A percentile compares a stretch with the other conserved stretches of the same genome.
Evolutionary conservation across 2,329 filamentous ascomycete genomes (phyloP).

Genomic region (Aspergillus uvarum): DNA sequence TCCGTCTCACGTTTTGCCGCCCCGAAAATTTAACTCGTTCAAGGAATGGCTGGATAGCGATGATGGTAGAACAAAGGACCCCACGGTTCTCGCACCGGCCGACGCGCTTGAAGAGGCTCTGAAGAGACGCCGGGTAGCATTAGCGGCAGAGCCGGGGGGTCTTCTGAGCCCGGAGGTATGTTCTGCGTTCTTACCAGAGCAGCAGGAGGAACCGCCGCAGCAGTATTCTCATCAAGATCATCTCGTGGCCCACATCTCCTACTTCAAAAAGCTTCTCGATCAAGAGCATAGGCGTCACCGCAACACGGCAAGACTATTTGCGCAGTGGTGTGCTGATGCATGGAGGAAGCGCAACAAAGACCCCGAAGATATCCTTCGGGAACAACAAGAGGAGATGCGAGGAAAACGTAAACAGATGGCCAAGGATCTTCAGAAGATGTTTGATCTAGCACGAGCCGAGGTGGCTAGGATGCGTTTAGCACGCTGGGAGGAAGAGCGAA

Average conservation of each 20-base stretch:
- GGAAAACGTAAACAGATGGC: conserved; percentile 71
- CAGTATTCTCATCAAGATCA: conserved; percentile 90
- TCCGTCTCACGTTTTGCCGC: conserved; percentile 50
- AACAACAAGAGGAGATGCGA: conserved; percentile 68
- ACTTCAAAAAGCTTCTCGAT: conserved; percentile 77
- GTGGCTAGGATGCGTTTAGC: conserved; percentile 57
- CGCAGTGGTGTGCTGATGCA: conserved; percentile 52
- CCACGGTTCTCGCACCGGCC: conserved; percentile 54
- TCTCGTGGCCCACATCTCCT: conserved; percentile 72
- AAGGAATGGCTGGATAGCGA: conserved; percentile 64
- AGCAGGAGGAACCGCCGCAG: conserved; percentile 68
- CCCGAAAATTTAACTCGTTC: conserved; percentile 52
- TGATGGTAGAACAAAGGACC: conserved; percentile 46
- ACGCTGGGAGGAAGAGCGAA: conserved; percentile 59
- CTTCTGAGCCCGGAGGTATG: conserved; percentile 69
- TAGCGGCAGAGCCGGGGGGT: conserved; percentile 72
- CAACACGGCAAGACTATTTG: conserved; percentile 73
- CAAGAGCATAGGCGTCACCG: conserved; percentile 77
- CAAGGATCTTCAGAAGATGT: conserved; percentile 61
- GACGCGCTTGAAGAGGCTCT: conserved; percentile 67
- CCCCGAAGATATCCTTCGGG: conserved; percentile 74
- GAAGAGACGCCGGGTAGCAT: conserved; percentile 67
- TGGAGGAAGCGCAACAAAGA: conserved; percentile 45
- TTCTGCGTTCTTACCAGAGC: conserved; percentile 70
- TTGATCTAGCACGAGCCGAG: conserved; percentile 58